A percentile compares a stretch with the other conserved stretches of the same genome.
Conservation (phyloP, 2,329 filamentous ascomycete genomes). For the Aspergillus sp. region DNA sequence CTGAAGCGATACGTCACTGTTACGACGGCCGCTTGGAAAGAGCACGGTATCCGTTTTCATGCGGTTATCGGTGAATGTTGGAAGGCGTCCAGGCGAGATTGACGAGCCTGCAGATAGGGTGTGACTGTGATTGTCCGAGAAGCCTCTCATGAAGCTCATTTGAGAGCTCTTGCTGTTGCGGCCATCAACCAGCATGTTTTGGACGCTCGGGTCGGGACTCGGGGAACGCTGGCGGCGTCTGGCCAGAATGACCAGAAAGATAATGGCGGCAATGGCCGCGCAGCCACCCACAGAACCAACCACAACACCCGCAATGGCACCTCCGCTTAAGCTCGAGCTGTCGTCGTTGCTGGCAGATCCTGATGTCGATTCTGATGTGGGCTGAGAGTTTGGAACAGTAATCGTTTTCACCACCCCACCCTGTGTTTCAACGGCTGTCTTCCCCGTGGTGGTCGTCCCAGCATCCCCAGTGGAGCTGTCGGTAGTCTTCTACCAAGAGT, state of each 20-base stretch:
- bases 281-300: constrained; percentile 41
- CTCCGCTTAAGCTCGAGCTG: constrained; percentile 34
- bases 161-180: constrained; percentile 34
- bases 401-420: constrained; percentile 29
- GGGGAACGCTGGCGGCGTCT: constrained; percentile 33
- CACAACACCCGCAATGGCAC: constrained; percentile 46
- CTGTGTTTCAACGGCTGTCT: constrained; percentile 19
- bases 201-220: constrained; percentile 30
- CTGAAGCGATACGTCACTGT: constrained; percentile 47
- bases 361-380: constrained; percentile 18
- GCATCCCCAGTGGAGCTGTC: constrained; percentile 10
- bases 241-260: constrained; percentile 39
- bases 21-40: constrained; percentile 40
- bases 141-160: constrained; percentile 35
- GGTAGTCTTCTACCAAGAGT: constrained; percentile 6
- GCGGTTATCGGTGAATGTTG: constrained; percentile 44
- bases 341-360: background rate
- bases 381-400: constrained; percentile 18
- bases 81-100: constrained; percentile 23
- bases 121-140: constrained; percentile 27
- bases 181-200: constrained; percentile 29
- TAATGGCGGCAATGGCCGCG: constrained; percentile 36
- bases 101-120: constrained; percentile 24
- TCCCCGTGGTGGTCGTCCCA: constrained; percentile 14
- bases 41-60: constrained; percentile 44